Base-by-base conservation (phyloP, 2,329 filamentous ascomycete genomes). In the Graphilbum ipis-grandicollis region DNA sequence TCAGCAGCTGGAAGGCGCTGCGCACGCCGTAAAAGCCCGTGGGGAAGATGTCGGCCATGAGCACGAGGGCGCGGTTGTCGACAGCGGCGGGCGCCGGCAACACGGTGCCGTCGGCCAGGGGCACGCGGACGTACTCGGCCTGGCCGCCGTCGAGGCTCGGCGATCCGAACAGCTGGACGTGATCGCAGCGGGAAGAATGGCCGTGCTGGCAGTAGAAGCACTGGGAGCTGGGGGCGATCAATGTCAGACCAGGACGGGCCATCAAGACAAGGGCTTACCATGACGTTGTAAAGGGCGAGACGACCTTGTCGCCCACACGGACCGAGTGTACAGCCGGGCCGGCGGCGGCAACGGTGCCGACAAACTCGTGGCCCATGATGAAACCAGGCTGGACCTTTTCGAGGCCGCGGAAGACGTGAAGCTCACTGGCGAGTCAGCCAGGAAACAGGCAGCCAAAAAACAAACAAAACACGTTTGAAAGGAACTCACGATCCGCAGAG, bases 41-140 rank as follows among this genome's bases (percentile, higher is more conserved):
- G 2, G 85, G 85, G 56, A 90, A 93, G 48, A 93, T 92, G 51
- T 93, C 85, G 14, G 82, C 84, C 85, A 93, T 93, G 19, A 93
- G 66, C 7, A 92, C 74, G 34, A 92, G 64, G 26, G 74, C 74
- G 44, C 79, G 69, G 46, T 88, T 77, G 17, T 77, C 71, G 40
- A 92, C 78, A 9, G 67, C 71, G 2, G 70, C 56, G 0, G 80
- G 79, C 0, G 83, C 77, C 48, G 76, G 78, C 50, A 85, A 68
- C n/a, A 78, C 71, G 1, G 83, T 92, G 26, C 74, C 73, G 49
- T 93, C 84, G 10, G 85, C 85, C 38, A 78, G 60, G 1, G 86
- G 86, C 13, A 93, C 69, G 25, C 83, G 75, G 36, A 86, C 78
- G 51, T 76, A 92, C 56, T 90, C 77, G 23, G 84, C 83, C 54